phyloP scores from a whole-genome alignment of 495 filamentous ascomycete genomes.

The Trichocladium antarcticum region DNA sequence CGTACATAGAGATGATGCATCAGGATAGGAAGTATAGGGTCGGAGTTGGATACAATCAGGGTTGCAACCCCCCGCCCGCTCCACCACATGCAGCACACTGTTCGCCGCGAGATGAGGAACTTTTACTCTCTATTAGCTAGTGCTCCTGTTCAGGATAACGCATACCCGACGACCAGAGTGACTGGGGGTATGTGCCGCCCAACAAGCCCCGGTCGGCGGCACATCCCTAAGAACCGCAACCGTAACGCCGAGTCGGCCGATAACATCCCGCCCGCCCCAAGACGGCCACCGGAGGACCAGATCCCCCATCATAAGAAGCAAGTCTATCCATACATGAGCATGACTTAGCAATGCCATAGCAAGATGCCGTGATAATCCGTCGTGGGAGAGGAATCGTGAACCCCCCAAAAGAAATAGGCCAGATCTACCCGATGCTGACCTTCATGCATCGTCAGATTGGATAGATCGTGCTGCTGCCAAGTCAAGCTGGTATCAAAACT shows the following conservation, averaged over 20 bases:
- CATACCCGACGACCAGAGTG: constrained; percentile 11
- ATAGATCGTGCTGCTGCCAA: constrained; percentile 32
- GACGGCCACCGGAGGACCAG: constrained; percentile 17
- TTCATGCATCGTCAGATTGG: constrained; percentile 14
- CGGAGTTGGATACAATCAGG: no score
- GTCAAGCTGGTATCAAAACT: constrained; percentile 39
- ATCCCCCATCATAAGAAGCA: constrained; percentile 14
- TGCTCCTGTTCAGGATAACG: constrained; percentile 18
- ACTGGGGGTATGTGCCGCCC: constrained; percentile 15
- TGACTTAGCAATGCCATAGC: constrained; percentile 25
- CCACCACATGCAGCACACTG: no score
- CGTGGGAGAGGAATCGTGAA: constrained; percentile 10
- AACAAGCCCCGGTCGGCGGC: constrained; percentile 9
- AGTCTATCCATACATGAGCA: constrained; percentile 27
- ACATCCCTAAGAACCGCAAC: constrained; percentile 19
- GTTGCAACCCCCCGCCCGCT: no score
- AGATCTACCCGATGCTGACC: constrained; percentile 16
- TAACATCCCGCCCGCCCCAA: constrained; percentile 16
- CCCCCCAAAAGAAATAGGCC: constrained; percentile 14
- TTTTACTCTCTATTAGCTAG: constrained; percentile 26
- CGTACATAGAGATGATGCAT: no score
- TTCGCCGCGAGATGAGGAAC: not conserved
- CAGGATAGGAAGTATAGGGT: no score
- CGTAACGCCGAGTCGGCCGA: constrained; percentile 22
- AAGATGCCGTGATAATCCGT: constrained; percentile 23